Conservation (phyloP, 176 grass and related monocot species). For the Eragrostis nindensis region DNA sequence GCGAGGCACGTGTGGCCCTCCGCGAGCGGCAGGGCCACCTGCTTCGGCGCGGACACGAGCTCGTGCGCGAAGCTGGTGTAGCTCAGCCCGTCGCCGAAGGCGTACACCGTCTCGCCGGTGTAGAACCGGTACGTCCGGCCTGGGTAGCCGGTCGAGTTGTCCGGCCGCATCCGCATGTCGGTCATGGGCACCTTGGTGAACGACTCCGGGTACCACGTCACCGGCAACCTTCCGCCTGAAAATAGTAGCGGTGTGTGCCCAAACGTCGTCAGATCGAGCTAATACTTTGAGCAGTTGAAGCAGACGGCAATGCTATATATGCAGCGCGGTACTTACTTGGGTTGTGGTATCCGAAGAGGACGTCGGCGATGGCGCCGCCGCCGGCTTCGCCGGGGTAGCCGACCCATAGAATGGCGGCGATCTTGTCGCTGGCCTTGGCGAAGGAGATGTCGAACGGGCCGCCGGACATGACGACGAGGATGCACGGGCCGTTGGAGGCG, state of each 20-base stretch:
- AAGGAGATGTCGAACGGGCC: constrained; percentile 77
- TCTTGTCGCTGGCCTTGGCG: constrained; percentile 59
- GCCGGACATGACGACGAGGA: constrained; percentile 97
- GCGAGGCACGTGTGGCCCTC: constrained; percentile 68
- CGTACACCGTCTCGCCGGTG: constrained; percentile 72
- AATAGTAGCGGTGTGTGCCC: not conserved
- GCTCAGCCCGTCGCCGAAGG: constrained; percentile 93
- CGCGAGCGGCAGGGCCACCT: constrained; percentile 63
- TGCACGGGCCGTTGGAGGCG: constrained; percentile 64
- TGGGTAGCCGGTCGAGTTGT: constrained; percentile 60
- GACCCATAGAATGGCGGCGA: constrained; percentile 81
- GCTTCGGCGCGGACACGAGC: constrained; percentile 59
- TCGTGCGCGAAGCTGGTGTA: constrained; percentile 67
- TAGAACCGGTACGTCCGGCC: constrained; percentile 97
- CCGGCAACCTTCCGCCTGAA: constrained; percentile 78
- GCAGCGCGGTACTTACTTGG: constrained; percentile 49
- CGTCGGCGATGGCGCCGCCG: constrained; percentile 77
- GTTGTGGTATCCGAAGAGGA: constrained; percentile 80
- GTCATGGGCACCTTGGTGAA: constrained; percentile 74
- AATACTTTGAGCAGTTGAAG: not conserved
- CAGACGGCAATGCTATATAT: not conserved
- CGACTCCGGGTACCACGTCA: constrained; percentile 89
- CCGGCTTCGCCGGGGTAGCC: constrained; percentile 93
- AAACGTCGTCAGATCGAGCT: not conserved
- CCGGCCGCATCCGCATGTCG: constrained; percentile 89